A percentile compares a stretch with the other conserved stretches of the same genome.
Conservation (phyloP, 306 rosid species). For the Fragaria iinumae region DNA sequence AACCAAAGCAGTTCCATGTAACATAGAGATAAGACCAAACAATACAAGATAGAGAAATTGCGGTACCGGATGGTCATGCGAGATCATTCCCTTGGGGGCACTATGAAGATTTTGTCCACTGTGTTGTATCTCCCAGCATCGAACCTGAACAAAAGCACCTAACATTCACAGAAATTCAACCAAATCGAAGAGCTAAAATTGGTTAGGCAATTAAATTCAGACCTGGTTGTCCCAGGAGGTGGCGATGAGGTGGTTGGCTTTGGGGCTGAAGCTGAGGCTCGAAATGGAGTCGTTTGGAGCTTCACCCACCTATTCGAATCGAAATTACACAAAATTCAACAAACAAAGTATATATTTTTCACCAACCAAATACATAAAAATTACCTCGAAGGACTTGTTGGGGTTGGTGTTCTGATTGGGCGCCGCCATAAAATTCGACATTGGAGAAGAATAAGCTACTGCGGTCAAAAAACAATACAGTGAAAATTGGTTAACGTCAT, state of each 20-base stretch:
- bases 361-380: background rate
- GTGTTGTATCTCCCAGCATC: constrained; percentile 75
- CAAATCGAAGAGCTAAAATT: no score
- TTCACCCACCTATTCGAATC: constrained; percentile 51
- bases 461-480: no score
- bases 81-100: constrained; percentile 72
- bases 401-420: background rate
- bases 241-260: constrained; percentile 71
- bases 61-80: constrained; percentile 74
- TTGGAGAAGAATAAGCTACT: background rate
- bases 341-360: background rate
- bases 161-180: background rate
- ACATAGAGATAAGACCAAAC: background rate
- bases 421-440: constrained; percentile 12
- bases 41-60: background rate
- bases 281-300: constrained; percentile 77
- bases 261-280: constrained; percentile 70
- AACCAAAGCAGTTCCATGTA: background rate
- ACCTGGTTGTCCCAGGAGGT: constrained; percentile 92
- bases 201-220: no score
- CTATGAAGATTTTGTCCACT: constrained; percentile 52
- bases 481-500: no score
- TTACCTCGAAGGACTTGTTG: constrained; percentile 20
- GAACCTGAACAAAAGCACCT: constrained; percentile 39
- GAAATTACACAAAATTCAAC: constrained; percentile 1